Base-by-base conservation (phyloP, 768 basidiomycete species). In the Hericium rajendrae region DNA sequence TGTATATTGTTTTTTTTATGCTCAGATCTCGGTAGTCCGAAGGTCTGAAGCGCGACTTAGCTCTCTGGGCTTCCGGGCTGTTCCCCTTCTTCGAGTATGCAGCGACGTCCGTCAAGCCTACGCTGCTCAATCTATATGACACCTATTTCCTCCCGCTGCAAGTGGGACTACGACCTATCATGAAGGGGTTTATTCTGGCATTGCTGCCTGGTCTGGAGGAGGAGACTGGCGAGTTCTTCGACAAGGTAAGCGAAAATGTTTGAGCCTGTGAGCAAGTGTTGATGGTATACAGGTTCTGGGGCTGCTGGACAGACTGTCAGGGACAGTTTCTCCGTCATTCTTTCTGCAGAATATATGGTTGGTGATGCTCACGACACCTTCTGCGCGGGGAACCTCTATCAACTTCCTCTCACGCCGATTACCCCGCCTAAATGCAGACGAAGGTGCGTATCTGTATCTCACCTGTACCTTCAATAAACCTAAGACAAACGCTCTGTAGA, bases 1-100 rank as follows among this genome's bases (percentile, higher is more conserved):
- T n/a, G n/a, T 26, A 52, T 9, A n/a, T 54, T 24, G 51, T 28
- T 6, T 41, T 43, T 9, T 20, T 16, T 28, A 12, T 59, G 26
- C 59, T 60, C 0, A 48, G 38, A 22, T 11, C 0, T 26, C 24
- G 8, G 3, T 62, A 97, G 94, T 79, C 82, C 2, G 95, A 94
- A 64, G 94, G 95, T 10, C 70, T 99, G 46, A 81, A 81, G 61
- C 79, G 83, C 46, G 97, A 99, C 72, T 77, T 99, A 2, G 78
- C 88, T 4, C 75, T 97, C 18, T 99, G 97, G 97, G 93, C 92
- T 0, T 86, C 93, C 4, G 97, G 97, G 6, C 72, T 99, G 5
- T 97, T 99, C 69, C 97, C 97, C 0, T 98, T 98, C 81, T 97
- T 98, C 65, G 93, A 97, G 72, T 98, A 93, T 70, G 93, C 97